Evolutionary conservation across 805 yeast genomes (phyloP), one percentile per base, ranked within the genome.

Genomic region (Millerago galiae): DNA sequence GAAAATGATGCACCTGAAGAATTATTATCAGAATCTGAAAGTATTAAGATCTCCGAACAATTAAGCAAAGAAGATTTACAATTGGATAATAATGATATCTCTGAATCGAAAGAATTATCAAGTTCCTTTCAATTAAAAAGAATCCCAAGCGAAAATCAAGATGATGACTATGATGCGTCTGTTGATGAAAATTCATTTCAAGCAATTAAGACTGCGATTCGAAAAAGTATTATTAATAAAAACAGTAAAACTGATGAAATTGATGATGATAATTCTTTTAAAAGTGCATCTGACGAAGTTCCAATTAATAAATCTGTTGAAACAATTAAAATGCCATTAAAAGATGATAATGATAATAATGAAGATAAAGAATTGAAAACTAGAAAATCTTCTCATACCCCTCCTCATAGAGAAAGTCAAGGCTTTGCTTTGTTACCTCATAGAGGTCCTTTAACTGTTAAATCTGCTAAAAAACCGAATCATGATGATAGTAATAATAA

Each of bases 191-290:
- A 40, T 12, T 72, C 76, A 8, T 71, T 71, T 46, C 71, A 69
- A 44, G 73, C 73, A 0, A 71, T 71, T n/a, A 65, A 71, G 45
- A 63, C 66, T 5, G 70, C 74, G 2, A 70, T 72, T 8, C 51
- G 75, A 25, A 72, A 70, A 45, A 70, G 74, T 41, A 63, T 69
- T 8, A 68, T 73, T 0, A 65, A 62, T 26, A 67, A 64, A 34
- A 41, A 48, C 10, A 44, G 39, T 25, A 34, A 37, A 7, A 26
- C 53, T 12, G 49, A 42, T 8, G 51, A 36, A 9, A 21, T 41
- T 12, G 28, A 42, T 15, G 52, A 42, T 13, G 52, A 51, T 3
- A 44, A 43, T 26, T 53, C 60, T 12, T 49, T 47, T 42, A 53
- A 51, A 34, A 54, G 58, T 43, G 51, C 51, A 5, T 14, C 33